Percentiles rank a stretch among this genome's conserved stretches.
Evolutionary conservation across 2,329 filamentous ascomycete species (phyloP).

Genomic region (Moelleriella libera): DNA sequence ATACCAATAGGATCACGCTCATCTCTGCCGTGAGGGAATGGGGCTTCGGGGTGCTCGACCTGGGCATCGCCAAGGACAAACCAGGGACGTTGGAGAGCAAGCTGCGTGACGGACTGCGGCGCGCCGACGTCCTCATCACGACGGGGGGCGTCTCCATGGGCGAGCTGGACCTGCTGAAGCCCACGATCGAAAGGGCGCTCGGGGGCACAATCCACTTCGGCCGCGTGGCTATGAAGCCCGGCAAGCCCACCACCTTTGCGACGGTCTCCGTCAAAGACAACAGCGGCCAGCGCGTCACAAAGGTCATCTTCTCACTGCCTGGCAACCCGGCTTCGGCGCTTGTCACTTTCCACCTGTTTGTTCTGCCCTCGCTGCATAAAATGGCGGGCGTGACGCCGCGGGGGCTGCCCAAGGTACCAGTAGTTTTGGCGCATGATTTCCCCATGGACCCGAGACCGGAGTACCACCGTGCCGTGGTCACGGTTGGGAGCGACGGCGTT

Average conservation of each 20-base stretch:
- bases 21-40: constrained; percentile 61
- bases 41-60: constrained; percentile 68
- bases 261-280: constrained; percentile 59
- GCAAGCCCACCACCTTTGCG: constrained; percentile 94
- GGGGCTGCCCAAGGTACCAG: constrained; percentile 60
- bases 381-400: constrained; percentile 52
- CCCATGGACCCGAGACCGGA: constrained; percentile 67
- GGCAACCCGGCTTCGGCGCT: constrained; percentile 90
- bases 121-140: constrained; percentile 73
- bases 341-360: constrained; percentile 89
- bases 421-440: constrained; percentile 59
- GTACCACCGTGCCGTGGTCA: constrained; percentile 76
- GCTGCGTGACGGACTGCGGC: constrained; percentile 59
- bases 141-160: constrained; percentile 96
- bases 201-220: constrained; percentile 94
- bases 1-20: constrained; percentile 83
- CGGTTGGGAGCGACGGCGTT: constrained; percentile 48
- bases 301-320: constrained; percentile 76
- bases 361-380: constrained; percentile 73
- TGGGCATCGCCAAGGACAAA: constrained; percentile 72
- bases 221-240: constrained; percentile 92
- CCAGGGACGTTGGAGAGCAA: constrained; percentile 61
- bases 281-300: constrained; percentile 41
- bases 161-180: constrained; percentile 90
- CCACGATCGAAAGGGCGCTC: constrained; percentile 79